Base-by-base conservation (phyloP, 352 stramenopile species). In the Pythium vanterpoolii region DNA sequence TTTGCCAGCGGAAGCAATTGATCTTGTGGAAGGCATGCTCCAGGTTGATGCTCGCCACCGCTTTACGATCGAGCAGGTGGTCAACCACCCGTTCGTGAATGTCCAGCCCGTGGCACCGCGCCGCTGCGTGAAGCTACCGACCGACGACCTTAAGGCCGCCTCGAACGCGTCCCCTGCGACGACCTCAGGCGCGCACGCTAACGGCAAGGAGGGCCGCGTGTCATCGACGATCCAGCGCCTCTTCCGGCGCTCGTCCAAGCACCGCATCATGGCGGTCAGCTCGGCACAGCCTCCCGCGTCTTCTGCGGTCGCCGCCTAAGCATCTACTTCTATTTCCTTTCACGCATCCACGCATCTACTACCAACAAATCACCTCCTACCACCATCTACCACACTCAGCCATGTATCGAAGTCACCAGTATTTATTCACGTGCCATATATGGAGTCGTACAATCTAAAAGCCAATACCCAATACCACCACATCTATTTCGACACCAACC, bases 11-110 rank as follows among this genome's bases (percentile, higher is more conserved):
- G 56, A 72, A 33, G 74, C 79, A 3, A 77, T 91, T 69, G 73
- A 89, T 67, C 72, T 91, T 39, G 43, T 91, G 13, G 67, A 77
- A 5, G 66, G 63, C 2, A 89, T 91, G 82, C 61, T 91, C 4
- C 57, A 86, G 38, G 76, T 83, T 10, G 78, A 91, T 65, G 59
- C 79, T 26, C 61, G 71, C 19, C 66, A 71, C 46, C 82, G 82
- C 21, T 61, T 86, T 39, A 74, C 71, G n/a, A 89, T 90, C 56
- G 65, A 75, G 40, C 48, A 76, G 46, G 79, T 93, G 43, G 69
- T 89, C 21, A 42, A 62, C 13, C 83, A 93, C 63, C 60, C 81
- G 55, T 91, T 90, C 64, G 43, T 93, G 26, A 57, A 64, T 44
- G 23, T 21, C 3, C 36, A 56, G 60, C 64, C 49, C 68, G 56